Base-by-base conservation (phyloP, 345 rosid genomes). In the Psidium friedrichsthalianum region DNA sequence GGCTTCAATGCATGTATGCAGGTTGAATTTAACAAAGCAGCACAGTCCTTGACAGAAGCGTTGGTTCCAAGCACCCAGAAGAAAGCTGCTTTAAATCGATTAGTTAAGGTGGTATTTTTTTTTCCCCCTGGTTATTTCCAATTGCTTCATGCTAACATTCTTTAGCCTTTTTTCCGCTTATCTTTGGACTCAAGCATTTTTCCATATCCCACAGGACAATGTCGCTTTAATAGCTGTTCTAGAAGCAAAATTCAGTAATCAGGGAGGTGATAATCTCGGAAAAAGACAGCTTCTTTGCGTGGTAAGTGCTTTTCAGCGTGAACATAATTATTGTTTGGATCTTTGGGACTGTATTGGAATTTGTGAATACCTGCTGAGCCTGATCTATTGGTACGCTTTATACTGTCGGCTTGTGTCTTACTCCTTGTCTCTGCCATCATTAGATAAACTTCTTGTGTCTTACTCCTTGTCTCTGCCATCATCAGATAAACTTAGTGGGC, bases 1-100 rank as follows among this genome's bases (percentile, higher is more conserved):
- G 51, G 59, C 42, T 4, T 57, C 16, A 3, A 27, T 81, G 20
- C 16, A 15, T 82, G 54, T 58, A 27, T 88, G 88, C 90, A 97
- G 99, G 99, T 97, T 92, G 99, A 97, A 86, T 97, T 97, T 89
- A 97, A 96, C 86, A 97, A 95, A 89, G 99, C 99, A 90, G 98
- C 99, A 42, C 99, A 97, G 88, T 97, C 99, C 83, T 90, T 97
- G 93, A 96, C 99, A 9, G 99, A 96, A 84, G 98, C 95, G 80
- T 89, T 93, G 56, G 93, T 96, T 84, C 99, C 96, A 88, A 88
- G 90, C 88, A 85, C 94, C 42, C 99, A 97, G 91, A 95, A 94
- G 92, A 97, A 94, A 91, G 84, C 89, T 93, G 98, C 99, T 91
- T 90, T 97, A 83, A 92, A 87, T 88, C 93, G 99, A 64, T 89